Base-by-base conservation (phyloP, 2,329 filamentous ascomycete genomes). In the Drechslera avenae region DNA sequence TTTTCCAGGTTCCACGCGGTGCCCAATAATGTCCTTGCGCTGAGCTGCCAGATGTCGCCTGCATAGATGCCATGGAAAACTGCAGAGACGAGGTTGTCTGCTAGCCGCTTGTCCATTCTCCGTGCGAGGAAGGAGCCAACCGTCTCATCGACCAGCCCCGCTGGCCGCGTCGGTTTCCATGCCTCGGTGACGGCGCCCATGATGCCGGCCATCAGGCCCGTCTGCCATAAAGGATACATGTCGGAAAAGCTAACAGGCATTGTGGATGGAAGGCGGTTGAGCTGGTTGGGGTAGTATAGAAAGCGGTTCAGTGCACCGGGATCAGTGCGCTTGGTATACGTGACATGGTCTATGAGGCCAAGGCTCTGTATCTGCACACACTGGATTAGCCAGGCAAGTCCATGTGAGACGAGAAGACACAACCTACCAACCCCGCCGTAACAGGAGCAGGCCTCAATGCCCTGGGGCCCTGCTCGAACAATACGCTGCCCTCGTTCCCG, bases 31-130 rank as follows among this genome's bases (percentile, higher is more conserved):
- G 84, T 85, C 61, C 84, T 85, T 39, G 84, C 85, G 72, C 91
- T 96, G 42, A 97, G 78, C 67, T 87, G 82, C 70, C 89, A 85
- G 39, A 96, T 84, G 73, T 97, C 89, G 4, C 94, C 94, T 17
- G 92, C 94, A 72, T 95, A 96, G 51, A 97, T 91, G 34, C 94
- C 94, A 73, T 97, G 94, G 45, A 91, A 74, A 2, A 85, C 68
- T 1, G 87, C 91, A 4, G 91, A 96, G 5, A 85, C 74, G 14
- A 96, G 46, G 63, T 95, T 92, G 60, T 94, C 81, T 12, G 85
- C 84, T 5, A 89, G 57, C 28, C 78, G 71, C 17, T 79, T 76
- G 35, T 80, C 79, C 13, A 86, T 70, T 6, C 84, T 73, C 23
- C 84, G 76, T 2, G 75, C 73, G 6, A 91, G 69, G 67, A 88